Percentiles rank a stretch among this genome's conserved stretches.
Conservation (phyloP, 116 monocot genomes). For the Thalassia testudinum region DNA sequence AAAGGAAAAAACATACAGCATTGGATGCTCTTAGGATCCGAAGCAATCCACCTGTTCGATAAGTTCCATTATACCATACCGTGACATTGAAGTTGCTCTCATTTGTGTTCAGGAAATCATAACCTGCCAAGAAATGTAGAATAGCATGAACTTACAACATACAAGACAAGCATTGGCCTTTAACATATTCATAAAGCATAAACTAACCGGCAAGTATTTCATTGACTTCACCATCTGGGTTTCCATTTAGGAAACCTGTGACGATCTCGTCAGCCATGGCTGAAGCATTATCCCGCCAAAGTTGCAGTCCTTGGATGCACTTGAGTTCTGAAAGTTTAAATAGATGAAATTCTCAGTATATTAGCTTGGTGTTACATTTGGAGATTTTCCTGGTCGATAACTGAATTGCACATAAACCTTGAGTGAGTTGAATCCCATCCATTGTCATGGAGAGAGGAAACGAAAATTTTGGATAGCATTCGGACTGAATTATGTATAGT, state of each 20-base stretch:
- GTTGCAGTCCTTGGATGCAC: conserved; percentile 38
- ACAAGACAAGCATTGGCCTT: not conserved
- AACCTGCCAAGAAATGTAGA: conserved; percentile 7
- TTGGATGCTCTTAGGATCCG: conserved; percentile 1
- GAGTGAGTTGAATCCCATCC: not conserved
- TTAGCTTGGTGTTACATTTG: too few relatives aligned
- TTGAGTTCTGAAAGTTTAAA: conserved; percentile 31
- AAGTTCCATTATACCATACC: conserved; percentile 38
- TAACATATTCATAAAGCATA: not conserved
- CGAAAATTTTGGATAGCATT: conserved; percentile 15
- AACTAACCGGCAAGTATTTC: conserved; percentile 50
- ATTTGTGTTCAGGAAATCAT: conserved; percentile 9
- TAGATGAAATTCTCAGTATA: not conserved
- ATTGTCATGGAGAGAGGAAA: conserved; percentile 11
- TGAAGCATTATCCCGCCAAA: conserved; percentile 51
- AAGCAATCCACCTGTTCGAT: conserved; percentile 9
- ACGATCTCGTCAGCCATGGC: conserved; percentile 36
- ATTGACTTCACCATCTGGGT: conserved; percentile 25
- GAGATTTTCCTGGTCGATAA: too few relatives aligned
- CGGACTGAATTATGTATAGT: conserved; percentile 30
- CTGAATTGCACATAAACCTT: not conserved
- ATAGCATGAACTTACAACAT: not conserved
- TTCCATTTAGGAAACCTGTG: conserved; percentile 39
- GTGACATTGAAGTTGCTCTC: conserved; percentile 10
- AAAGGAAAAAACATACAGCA: not conserved